Base-by-base conservation (phyloP, 768 basidiomycete species). In the Lactifluus pinguis region DNA sequence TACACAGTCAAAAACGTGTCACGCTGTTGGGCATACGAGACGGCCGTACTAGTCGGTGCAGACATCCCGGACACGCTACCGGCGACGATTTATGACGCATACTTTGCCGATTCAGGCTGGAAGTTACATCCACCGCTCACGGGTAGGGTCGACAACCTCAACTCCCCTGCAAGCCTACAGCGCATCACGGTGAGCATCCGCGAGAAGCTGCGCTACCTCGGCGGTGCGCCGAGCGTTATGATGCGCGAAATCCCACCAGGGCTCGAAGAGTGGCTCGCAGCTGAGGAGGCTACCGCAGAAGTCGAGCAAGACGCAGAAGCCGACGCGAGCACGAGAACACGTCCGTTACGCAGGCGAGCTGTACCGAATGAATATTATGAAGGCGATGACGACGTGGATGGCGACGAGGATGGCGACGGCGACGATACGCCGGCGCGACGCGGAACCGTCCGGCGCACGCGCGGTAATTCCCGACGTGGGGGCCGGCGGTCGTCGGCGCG, bases 21-120 rank as follows among this genome's bases (percentile, higher is more conserved):
- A 49, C 84, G 95, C n/a, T 99, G 95, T 70, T 99, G 95, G 95
- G 87, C 95, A 38, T 95, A 99, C 76, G 95, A 99, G 72, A 99
- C 97, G 0, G 86, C 92, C 13, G 89, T 98, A 0, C 83, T 95
- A 8, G 86, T 97, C 49, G 92, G 90, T 15, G 82, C 86, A 0
- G 74, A 80, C 41, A 82, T 99, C 32, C 87, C 93, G 0, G 87
- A 95, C 73, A 85, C 88, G 61, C 84, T 99, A 9, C 95, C 95
- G 0, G 75, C 77, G 25, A 98, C 93, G 1, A 83, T 90, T 1
- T 99, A 98, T 74, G 91, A 97, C 68, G 79, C 87, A 6, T 98
- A 93, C 74, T 99, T 97, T 75, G 83, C 83, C 17, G 94, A 95
- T 65, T 89, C 88, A 0, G 80, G 95, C 48, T 95, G 89, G 85